Conservation (phyloP, 1,284 basidiomycete genomes). For the Irpex lacteus region DNA sequence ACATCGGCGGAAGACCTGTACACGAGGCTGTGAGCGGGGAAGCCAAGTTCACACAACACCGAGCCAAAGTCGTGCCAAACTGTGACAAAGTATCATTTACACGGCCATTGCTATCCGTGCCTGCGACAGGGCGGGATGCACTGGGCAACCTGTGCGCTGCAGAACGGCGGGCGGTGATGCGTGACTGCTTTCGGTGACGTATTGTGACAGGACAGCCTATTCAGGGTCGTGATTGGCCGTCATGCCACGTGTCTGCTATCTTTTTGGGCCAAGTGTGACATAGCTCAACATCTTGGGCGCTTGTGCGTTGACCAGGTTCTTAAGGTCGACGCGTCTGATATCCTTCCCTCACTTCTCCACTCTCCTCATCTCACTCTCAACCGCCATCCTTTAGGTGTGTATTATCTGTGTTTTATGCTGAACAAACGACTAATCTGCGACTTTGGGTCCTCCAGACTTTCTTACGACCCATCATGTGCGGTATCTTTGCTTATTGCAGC, state of each 20-base stretch:
- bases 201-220: background rate
- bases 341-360: background rate
- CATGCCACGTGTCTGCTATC: background rate
- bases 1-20: background rate
- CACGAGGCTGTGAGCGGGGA: background rate
- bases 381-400: background rate
- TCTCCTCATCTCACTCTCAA: background rate
- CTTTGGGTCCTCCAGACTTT: background rate
- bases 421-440: background rate
- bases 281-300: background rate
- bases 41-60: background rate
- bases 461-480: conserved; percentile 62
- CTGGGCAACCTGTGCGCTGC: background rate
- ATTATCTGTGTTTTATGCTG: background rate
- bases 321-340: conserved; percentile 1
- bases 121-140: background rate
- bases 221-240: background rate
- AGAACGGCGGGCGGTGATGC: conserved; percentile 1
- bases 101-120: background rate
- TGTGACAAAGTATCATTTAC: background rate
- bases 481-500: conserved; percentile 95
- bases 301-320: background rate
- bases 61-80: no score
- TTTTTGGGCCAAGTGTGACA: background rate
- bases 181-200: background rate